Evolutionary conservation across 2,329 filamentous ascomycete species (phyloP), one percentile per base, ranked within the genome.

Genomic region (Corniculantispora saksenae): DNA sequence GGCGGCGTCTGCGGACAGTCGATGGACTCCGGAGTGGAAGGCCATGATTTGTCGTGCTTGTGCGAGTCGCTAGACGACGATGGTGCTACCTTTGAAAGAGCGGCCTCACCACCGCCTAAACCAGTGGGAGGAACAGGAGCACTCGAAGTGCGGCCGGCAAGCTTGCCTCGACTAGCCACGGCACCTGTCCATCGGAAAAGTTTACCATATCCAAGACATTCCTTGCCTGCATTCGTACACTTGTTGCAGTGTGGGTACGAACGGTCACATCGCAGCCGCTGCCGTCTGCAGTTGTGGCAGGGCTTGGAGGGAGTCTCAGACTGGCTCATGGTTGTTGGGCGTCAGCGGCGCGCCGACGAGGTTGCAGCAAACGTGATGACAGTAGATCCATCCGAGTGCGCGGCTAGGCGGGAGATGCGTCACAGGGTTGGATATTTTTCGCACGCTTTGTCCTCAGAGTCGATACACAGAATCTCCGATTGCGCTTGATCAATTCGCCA

Each of bases 271-370:
- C 82, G 82, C 72, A 84, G 81, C 63, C 83, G 79, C 67, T 80
- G 80, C 62, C 82, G 81, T 60, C 83, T 81, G 72, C 83, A 86
- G 75, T 84, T 85, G 76, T 86, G 83, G 71, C 83, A 86, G 51
- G 76, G 72, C 68, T 78, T 78, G 59, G 71, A 68, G 45, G 73
- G 71, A 63, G 72, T 68, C 59, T 66, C 69, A 66, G 70, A 58
- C 43, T 54, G 54, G 32, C 15, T 40, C 66, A 68, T 51, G 23
- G 48, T 25, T 13, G 48, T 54, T 29, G 21, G 32, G 15, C 27
- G 27, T 27, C 48, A 27, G 48, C 48, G 19, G 25, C 57, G 23
- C 48, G 48, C 59, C 6, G 21, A 23, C 25, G 21, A 48, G 53
- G 21, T 56, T 27, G 21, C 29, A 25, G 53, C 40, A 50, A 51